Evolutionary conservation across 805 yeast genomes (phyloP).

Genomic region (Candida methanosorbosa): DNA sequence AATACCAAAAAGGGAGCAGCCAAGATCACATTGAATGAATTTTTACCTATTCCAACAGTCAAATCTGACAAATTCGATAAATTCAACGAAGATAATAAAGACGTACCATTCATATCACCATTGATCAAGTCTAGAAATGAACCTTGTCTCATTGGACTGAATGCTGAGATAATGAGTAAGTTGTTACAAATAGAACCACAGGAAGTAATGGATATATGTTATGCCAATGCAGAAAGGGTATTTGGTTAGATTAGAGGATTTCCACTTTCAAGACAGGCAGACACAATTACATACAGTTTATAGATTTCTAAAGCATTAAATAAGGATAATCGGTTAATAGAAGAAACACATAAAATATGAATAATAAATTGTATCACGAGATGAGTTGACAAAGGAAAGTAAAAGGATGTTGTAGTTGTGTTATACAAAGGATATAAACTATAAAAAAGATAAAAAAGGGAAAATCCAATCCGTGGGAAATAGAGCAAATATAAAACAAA

Average conservation of each 20-base stretch:
- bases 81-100: slow-evolving; percentile 6
- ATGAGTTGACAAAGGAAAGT: too few species aligned
- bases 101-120: slow-evolving; percentile 26
- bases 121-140: slow-evolving; percentile 83
- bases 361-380: too few species aligned
- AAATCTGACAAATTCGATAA: slow-evolving; percentile 46
- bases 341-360: too few species aligned
- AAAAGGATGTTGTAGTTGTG: too few species aligned
- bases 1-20: slow-evolving; percentile 11
- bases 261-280: too few species aligned
- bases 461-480: too few species aligned
- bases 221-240: slow-evolving; percentile 39
- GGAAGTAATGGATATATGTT: slow-evolving; percentile 39
- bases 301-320: too few species aligned
- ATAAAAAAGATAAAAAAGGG: too few species aligned
- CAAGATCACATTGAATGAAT: slow-evolving; percentile 31
- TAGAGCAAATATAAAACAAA: too few species aligned
- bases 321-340: too few species aligned
- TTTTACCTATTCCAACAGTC: slow-evolving; percentile 52
- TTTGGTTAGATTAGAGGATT: slow-evolving; percentile 33
- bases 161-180: slow-evolving; percentile 60
- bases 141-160: slow-evolving; percentile 78
- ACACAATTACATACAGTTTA: too few species aligned
- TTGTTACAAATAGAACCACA: slow-evolving; percentile 34
- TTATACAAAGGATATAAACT: too few species aligned